A percentile compares a stretch with the other conserved stretches of the same genome.
phyloP scores from a whole-genome alignment of 164 flowering plant genomes.

The Berberis thunbergii region DNA sequence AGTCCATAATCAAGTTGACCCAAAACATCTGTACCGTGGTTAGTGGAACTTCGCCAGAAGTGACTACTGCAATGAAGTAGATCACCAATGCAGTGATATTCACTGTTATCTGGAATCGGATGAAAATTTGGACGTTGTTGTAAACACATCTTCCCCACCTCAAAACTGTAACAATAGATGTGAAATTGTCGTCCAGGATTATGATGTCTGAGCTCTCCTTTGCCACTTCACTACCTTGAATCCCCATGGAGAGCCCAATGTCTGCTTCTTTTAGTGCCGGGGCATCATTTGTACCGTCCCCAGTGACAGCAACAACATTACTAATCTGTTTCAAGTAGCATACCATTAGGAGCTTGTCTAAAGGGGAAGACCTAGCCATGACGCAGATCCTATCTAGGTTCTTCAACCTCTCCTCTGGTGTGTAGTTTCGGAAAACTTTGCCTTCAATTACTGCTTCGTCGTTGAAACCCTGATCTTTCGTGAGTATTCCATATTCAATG shows the following conservation, averaged over 20 bases:
- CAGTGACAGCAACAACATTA: constrained; percentile 67
- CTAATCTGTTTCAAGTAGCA: constrained; percentile 50
- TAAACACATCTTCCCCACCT: constrained; percentile 44
- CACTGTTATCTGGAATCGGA: constrained; percentile 63
- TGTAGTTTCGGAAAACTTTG: constrained; percentile 34
- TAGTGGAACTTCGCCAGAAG: constrained; percentile 50
- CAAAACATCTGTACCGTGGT: constrained; percentile 57
- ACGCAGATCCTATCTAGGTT: constrained; percentile 42
- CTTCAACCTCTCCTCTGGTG: constrained; percentile 33
- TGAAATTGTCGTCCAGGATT: constrained; percentile 54
- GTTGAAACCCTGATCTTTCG: constrained; percentile 8
- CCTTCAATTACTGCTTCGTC: constrained; percentile 41
- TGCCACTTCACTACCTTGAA: constrained; percentile 68
- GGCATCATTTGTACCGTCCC: constrained; percentile 66
- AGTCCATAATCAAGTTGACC: constrained; percentile 74
- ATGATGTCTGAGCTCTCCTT: constrained; percentile 64
- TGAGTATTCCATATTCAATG: constrained; percentile 51
- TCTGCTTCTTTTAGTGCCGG: constrained; percentile 53
- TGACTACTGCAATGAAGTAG: constrained; percentile 52
- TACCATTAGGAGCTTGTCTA: constrained; percentile 60
- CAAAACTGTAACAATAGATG: constrained; percentile 40
- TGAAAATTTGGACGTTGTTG: constrained; percentile 53
- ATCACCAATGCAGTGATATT: constrained; percentile 54
- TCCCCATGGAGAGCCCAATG: constrained; percentile 62
- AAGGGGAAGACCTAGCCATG: constrained; percentile 67